These are phyloP conservation scores for Vickermania spadyakhi DNA, from an alignment of 208 protist species.

Conservation along the genomic window DNA sequence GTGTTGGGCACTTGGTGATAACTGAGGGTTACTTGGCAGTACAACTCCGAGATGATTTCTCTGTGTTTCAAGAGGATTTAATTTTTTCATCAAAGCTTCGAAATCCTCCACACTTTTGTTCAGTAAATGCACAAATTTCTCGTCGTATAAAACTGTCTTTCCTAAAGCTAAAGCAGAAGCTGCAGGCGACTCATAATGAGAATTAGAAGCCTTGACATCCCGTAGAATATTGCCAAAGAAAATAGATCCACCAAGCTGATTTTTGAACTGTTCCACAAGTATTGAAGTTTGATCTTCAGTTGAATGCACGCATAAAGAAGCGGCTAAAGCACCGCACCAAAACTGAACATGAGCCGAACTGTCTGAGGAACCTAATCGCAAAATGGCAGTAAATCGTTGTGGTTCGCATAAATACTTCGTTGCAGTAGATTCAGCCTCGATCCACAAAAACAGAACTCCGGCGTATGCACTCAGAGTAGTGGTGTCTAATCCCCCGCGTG, in stretches of 20 bases:
- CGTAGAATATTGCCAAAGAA: conserved; percentile 69
- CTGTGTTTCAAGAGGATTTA: no score
- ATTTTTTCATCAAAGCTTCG: no score
- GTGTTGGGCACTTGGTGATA: no score
- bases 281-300: background rate
- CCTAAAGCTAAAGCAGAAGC: conserved; percentile 30
- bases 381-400: conserved; percentile 29
- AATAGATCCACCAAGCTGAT: conserved; percentile 29
- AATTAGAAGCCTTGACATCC: conserved; percentile 48
- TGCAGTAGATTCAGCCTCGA: conserved; percentile 3
- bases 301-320: conserved; percentile 21
- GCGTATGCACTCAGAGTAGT: conserved; percentile 53
- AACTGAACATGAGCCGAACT: conserved; percentile 41
- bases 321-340: conserved; percentile 55
- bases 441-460: conserved; percentile 35
- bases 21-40: no score
- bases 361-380: conserved; percentile 27
- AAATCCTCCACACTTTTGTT: conserved; percentile 1
- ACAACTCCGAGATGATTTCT: no score
- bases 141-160: conserved; percentile 45
- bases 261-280: conserved; percentile 38
- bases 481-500: conserved; percentile 30
- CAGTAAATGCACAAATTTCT: conserved; percentile 13
- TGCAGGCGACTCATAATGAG: conserved; percentile 47
- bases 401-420: conserved; percentile 29